These are phyloP conservation scores for Pseudonectria foliicola DNA, from an alignment of 2,329 filamentous ascomycete species.

Conservation along the genomic window DNA sequence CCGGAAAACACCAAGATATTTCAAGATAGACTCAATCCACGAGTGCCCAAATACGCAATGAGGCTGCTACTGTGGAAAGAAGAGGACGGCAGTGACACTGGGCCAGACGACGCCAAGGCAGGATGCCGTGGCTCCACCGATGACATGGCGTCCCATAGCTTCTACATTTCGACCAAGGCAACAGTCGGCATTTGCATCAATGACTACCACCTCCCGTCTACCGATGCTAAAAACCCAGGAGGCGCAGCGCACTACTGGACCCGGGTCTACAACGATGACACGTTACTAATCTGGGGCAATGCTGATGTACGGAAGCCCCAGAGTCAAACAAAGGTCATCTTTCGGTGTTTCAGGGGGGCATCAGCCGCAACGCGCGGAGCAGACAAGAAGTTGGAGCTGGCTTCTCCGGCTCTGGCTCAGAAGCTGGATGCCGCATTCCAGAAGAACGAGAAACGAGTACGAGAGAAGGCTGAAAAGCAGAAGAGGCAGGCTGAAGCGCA, in stretches of 20 bases:
- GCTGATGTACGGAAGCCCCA: conserved; percentile 23
- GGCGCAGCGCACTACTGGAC: conserved; percentile 56
- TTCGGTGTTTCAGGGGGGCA: conserved; percentile 50
- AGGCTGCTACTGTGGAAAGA: conserved; percentile 69
- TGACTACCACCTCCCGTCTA: conserved; percentile 53
- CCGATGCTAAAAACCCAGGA: conserved; percentile 45
- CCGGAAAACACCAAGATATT: conserved; percentile 62
- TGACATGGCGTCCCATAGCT: conserved; percentile 52
- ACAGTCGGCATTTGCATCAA: conserved; percentile 73
- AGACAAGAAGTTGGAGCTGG: conserved; percentile 24
- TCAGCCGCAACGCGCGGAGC: conserved; percentile 37
- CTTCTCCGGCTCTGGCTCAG: conserved; percentile 32
- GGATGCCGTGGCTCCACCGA: conserved; percentile 27
- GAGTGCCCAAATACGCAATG: conserved; percentile 76
- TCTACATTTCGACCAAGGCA: conserved; percentile 74
- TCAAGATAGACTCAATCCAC: conserved; percentile 53
- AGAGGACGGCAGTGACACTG: conserved; percentile 56
- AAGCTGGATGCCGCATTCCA: conserved; percentile 43
- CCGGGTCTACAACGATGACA: conserved; percentile 68
- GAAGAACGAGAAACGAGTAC: conserved; percentile 37
- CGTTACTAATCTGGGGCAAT: conserved; percentile 62
- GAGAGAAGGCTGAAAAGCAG: conserved; percentile 32
- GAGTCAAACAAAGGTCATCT: conserved; percentile 39
- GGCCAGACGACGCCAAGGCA: conserved; percentile 47
- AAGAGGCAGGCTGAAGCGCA: conserved; percentile 36